phyloP scores from a whole-genome alignment of 371 early-diverging fungal genomes.

The Rhizopus delemar region DNA sequence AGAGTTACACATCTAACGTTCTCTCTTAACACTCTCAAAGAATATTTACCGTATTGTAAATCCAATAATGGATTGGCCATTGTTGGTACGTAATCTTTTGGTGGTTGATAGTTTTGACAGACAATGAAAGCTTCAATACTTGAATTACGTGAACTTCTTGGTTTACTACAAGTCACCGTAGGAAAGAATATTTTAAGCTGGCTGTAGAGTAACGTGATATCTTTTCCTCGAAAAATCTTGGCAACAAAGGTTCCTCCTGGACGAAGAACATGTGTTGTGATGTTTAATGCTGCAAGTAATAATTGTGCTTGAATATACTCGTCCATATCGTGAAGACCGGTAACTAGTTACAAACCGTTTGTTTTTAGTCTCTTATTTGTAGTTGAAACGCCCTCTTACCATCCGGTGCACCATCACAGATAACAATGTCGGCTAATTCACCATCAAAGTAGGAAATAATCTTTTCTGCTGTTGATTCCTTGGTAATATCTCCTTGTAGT shows the following conservation, averaged over 20 bases:
- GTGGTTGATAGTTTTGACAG: slow-evolving; percentile 86
- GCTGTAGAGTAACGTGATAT: slow-evolving; percentile 84
- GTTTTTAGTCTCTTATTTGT: not conserved
- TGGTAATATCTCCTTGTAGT: slow-evolving; percentile 99
- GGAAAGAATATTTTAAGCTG: slow-evolving; percentile 93
- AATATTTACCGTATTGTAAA: slow-evolving; percentile 59
- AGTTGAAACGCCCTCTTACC: slow-evolving; percentile 43
- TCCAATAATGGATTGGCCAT: slow-evolving; percentile 89
- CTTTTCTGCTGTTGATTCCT: slow-evolving; percentile 85
- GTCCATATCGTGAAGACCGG: slow-evolving; percentile 98
- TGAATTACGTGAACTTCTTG: slow-evolving; percentile 90
- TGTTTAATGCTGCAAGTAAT: slow-evolving; percentile 90
- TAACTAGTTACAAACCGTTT: slow-evolving; percentile 56
- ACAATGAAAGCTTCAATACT: slow-evolving; percentile 95
- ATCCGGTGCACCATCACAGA: slow-evolving; percentile 99
- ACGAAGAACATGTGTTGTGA: slow-evolving; percentile 88
- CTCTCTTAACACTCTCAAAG: not conserved
- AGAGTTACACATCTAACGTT: not conserved
- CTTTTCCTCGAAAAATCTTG: slow-evolving; percentile 96
- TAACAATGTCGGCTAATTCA: slow-evolving; percentile 89
- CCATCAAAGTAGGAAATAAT: slow-evolving; percentile 90
- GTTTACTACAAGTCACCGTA: slow-evolving; percentile 89
- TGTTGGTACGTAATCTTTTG: slow-evolving; percentile 79
- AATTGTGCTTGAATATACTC: slow-evolving; percentile 98
- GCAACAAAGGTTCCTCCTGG: slow-evolving; percentile 94